Base-by-base conservation (phyloP, 2,329 filamentous ascomycete species). In the Allantophomopsis lycopodina region DNA sequence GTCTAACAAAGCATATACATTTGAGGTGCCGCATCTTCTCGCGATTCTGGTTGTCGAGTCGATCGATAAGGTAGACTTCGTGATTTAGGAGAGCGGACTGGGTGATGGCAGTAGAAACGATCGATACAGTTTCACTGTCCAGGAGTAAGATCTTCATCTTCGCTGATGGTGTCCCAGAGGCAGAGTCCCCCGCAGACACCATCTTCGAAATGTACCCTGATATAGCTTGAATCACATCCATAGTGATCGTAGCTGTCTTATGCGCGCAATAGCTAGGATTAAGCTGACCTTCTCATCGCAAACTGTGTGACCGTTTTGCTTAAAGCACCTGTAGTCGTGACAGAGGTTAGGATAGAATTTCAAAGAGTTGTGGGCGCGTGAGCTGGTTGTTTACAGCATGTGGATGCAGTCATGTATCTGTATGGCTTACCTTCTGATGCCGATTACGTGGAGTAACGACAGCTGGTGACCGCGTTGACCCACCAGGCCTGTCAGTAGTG, bases 81-180 rank as follows among this genome's bases (percentile, higher is more conserved):
- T 98, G 87, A 55, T 85, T 94, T 46, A 98, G 77, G 15, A 98
- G 76, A 32, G 86, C 78, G 20, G 91, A 98, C 59, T 98, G 93
- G 2, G 91, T 96, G 44, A 89, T 89, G 40, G 91, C 88, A 5
- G 88, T 93, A 8, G 93, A 98, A 15, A 95, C 78, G 49, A 96
- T 94, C 13, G 85, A 76, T 16, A 96, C 81, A 48, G 91, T 98
- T 62, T 96, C 91, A 62, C 76, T 81, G 61, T 98, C 91, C 51
- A 98, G 69, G 46, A 98, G 68, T 42, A 98, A 67, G 44, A 96
- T 91, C 76, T 98, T 98, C 91, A 98, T 98, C 68, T 95, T 96
- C 33, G 84, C 75, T 16, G 84, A 79, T 38, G 79, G 70, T 35
- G 76, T 71, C 44, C 75, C 73, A 34, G 69, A 63, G 37, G 76